These are phyloP conservation scores for Monilinia aucupariae DNA, from an alignment of 2,329 filamentous ascomycete species.

Conservation along the genomic window DNA sequence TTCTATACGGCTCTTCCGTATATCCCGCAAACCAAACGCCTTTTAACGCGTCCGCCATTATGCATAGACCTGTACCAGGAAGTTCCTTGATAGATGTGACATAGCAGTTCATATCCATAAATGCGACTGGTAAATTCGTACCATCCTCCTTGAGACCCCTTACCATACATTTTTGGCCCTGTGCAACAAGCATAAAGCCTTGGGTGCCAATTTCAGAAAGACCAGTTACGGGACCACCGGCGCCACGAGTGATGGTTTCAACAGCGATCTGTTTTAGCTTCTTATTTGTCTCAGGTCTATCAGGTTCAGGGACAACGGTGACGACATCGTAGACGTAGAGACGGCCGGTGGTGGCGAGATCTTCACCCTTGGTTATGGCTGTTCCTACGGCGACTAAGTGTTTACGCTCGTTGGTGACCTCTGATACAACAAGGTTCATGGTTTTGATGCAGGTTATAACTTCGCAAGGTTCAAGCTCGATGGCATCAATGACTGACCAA, in stretches of 20 bases:
- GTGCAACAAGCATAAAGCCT: constrained; percentile 81
- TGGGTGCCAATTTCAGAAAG: constrained; percentile 80
- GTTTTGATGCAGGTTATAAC: constrained; percentile 76
- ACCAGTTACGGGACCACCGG: constrained; percentile 84
- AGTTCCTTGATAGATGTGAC: constrained; percentile 82
- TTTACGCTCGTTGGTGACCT: constrained; percentile 80
- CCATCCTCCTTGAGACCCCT: constrained; percentile 93
- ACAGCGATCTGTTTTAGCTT: constrained; percentile 80
- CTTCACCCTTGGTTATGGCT: constrained; percentile 80
- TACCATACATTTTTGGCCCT: constrained; percentile 97
- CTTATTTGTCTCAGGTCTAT: constrained; percentile 75
- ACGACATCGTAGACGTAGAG: constrained; percentile 91
- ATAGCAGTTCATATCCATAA: constrained; percentile 96
- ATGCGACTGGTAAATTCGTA: constrained; percentile 85
- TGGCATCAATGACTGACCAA: constrained; percentile 72
- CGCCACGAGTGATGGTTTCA: constrained; percentile 87
- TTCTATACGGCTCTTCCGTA: constrained; percentile 92
- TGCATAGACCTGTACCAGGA: constrained; percentile 73
- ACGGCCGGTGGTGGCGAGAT: constrained; percentile 76
- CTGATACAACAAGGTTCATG: constrained; percentile 82
- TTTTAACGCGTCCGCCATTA: constrained; percentile 86
- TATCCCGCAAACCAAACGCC: constrained; percentile 96
- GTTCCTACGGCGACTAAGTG: constrained; percentile 82
- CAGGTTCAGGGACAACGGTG: constrained; percentile 83
- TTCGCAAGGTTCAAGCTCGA: constrained; percentile 69